Evolutionary conservation across 306 rosid species (phyloP), one percentile per base, ranked within the genome.

Genomic region (Fagus sylvatica): DNA sequence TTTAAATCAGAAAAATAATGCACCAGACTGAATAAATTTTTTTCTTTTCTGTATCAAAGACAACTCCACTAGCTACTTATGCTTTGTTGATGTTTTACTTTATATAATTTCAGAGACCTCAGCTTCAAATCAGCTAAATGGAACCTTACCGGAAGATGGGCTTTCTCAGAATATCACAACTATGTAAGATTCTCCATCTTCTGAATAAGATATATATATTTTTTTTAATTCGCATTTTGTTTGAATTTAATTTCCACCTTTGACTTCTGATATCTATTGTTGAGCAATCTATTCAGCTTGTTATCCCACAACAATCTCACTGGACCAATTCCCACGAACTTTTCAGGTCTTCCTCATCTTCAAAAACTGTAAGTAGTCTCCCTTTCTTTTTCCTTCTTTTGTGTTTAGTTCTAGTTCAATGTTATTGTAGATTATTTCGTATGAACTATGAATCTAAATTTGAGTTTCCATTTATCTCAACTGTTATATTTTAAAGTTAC

Each of bases 221-320:
- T 19, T 30, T 55, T 53, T n/a, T n/a, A n/a, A n/a, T 19, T 6
- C 2, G 4, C 7, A 11, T 61, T 33, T 34, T 15, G 71, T 72
- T 79, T 76, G 53, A 5, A 19, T 53, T 73, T 74, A 28, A 32
- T 40, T 60, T 32, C 37, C 0, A 4, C 61, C 62, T 43, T 59
- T 10, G 72, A 36, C 28, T 32, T 10, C 17, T 70, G 22, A 5
- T 34, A 56, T 65, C 73, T 87, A 15, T 71, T 65, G 19, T 54
- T 62, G 72, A 68, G 53, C 69, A 55, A 78, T n/a, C n/a, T 64
- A 34, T 74, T 81, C 96, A 96, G 99, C 40, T 78, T 77, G 69
- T 86, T 93, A 74, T 93, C 97, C 22, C 71, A 91, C 89, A 96
- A 96, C 90, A 57, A 2, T 17, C 93, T 96, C 41, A 85, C 83